These are phyloP conservation scores for Pichia paraexigua DNA, from an alignment of 805 yeast genomes.

Conservation along the genomic window DNA sequence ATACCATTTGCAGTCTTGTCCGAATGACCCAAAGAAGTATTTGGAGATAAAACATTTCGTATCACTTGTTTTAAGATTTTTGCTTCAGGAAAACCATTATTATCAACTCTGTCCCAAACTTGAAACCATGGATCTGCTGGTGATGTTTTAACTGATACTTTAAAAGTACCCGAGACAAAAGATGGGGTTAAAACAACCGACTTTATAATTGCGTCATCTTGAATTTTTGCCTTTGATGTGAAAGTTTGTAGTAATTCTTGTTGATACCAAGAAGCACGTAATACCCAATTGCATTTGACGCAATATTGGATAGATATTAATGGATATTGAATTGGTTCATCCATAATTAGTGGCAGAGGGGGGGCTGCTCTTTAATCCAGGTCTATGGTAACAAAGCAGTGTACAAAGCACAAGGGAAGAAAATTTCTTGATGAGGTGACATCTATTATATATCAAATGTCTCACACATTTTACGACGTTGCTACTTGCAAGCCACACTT, in stretches of 20 bases:
- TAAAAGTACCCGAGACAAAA: slow-evolving; percentile 47
- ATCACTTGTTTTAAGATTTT: slow-evolving; percentile 66
- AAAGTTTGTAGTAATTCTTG: slow-evolving; percentile 85
- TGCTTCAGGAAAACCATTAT: slow-evolving; percentile 83
- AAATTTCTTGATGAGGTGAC: no score
- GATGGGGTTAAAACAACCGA: slow-evolving; percentile 47
- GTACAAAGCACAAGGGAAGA: no score
- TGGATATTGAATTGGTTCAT: slow-evolving; percentile 35
- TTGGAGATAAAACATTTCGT: slow-evolving; percentile 51
- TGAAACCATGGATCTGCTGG: slow-evolving; percentile 25
- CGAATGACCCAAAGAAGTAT: slow-evolving; percentile 52
- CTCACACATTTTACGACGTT: no score
- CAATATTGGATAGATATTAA: slow-evolving; percentile 66
- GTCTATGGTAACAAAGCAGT: no score
- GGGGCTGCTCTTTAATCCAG: no score
- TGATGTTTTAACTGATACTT: slow-evolving; percentile 39
- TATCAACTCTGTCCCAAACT: slow-evolving; percentile 53
- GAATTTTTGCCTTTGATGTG: slow-evolving; percentile 19
- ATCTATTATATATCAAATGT: no score
- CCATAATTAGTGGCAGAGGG: neutral
- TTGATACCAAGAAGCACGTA: slow-evolving; percentile 80
- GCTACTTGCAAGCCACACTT: no score
- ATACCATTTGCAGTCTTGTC: slow-evolving; percentile 30
- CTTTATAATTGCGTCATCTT: slow-evolving; percentile 33
- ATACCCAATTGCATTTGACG: slow-evolving; percentile 80